These are phyloP conservation scores for Acanthamoeba lugdunensis DNA, from an alignment of 208 protist species.

Conservation along the genomic window DNA sequence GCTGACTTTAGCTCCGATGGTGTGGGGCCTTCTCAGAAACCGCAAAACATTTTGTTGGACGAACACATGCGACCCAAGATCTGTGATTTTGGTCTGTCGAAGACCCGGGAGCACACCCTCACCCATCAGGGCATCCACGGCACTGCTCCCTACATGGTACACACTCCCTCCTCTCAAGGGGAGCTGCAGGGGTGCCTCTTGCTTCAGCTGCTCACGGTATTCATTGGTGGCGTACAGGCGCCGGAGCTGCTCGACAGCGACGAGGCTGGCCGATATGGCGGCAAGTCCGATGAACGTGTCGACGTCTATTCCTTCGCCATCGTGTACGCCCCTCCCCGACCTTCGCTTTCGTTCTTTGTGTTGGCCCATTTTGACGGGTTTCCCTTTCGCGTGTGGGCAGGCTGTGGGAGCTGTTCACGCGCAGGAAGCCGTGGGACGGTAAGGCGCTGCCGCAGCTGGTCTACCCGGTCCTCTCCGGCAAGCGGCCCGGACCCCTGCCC, in stretches of 20 bases:
- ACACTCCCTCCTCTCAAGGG: too few species aligned
- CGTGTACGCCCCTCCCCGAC: background rate
- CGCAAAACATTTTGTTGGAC: conserved; percentile 49
- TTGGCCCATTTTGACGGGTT: background rate
- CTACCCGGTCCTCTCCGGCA: conserved; percentile 36
- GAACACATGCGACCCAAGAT: conserved; percentile 59
- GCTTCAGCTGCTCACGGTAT: background rate
- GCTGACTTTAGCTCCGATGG: background rate
- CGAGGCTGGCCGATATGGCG: conserved; percentile 41
- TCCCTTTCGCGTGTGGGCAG: background rate
- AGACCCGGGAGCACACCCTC: conserved; percentile 52
- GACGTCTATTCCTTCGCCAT: conserved; percentile 48
- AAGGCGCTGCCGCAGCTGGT: conserved; percentile 40
- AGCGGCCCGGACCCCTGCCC: conserved; percentile 11
- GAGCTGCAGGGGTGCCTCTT: background rate
- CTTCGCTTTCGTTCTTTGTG: background rate
- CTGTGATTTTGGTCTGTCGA: conserved; percentile 25
- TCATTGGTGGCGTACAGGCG: background rate
- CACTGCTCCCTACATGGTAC: conserved; percentile 45
- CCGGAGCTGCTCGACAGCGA: conserved; percentile 54
- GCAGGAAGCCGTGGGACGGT: conserved; percentile 27
- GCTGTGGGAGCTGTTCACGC: conserved; percentile 32
- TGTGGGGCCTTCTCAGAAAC: background rate
- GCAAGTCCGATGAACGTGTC: conserved; percentile 36
- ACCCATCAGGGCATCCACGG: conserved; percentile 53